Evolutionary conservation across 2,329 filamentous ascomycete species (phyloP), one percentile per base, ranked within the genome.

Genomic region (Akanthomyces dipterigenus): DNA sequence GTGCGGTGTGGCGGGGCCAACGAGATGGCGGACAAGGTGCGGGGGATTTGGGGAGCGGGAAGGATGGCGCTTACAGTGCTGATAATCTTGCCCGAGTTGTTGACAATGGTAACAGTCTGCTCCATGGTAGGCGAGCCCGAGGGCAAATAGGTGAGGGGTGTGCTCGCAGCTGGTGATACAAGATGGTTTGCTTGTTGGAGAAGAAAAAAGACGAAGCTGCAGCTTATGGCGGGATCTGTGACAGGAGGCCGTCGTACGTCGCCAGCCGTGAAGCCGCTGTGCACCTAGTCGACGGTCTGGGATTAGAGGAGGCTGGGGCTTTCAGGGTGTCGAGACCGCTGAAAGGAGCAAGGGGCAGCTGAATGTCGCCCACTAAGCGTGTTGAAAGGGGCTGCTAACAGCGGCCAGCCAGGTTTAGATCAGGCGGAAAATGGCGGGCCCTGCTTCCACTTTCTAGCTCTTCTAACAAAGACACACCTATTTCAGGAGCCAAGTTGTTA

Each of bases 51-150:
- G 12, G 22, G 22, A 18, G 46, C 22, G 36, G 50, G 40, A 58
- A 45, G 31, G 20, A 48, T 54, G 11, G 12, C 9, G 80, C 88
- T 73, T 81, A 93, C 91, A 63, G 88, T 95, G 80, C 88, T 93
- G 68, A 96, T 90, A 55, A 96, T 87, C 77, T 96, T 96, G 69
- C 91, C 91, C 62, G 91, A 95, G 70, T 82, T 92, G 78, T 96
- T 95, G 76, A 96, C 88, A 70, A 96, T 90, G 66, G 91, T 93
- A 67, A 96, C 87, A 55, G 90, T 93, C 76, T 96, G 88, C 59
- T 79, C 75, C 64, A 80, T 60, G 48, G 20, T 46, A 48, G 38
- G 48, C 57, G 43, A 53, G 34, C 38, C 43, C 38, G 24, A 53
- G 14, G 36, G 11, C 14, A n/a, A 26, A 5, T 40, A 16, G 24